phyloP scores from a whole-genome alignment of 352 stramenopile genomes.

The Paralagenidium karlingii region DNA sequence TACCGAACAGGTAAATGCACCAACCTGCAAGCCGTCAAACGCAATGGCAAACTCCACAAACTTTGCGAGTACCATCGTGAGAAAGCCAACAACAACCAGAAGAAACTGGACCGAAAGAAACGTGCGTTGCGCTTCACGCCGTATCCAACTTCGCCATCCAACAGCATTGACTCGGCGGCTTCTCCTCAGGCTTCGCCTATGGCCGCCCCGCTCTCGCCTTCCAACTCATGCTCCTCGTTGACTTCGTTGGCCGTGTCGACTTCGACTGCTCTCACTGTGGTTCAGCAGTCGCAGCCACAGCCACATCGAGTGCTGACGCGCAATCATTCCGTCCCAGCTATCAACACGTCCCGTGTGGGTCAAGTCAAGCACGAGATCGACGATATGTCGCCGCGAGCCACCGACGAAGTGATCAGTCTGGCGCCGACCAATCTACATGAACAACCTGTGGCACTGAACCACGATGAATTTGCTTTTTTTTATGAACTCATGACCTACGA shows the following conservation, averaged over 20 bases:
- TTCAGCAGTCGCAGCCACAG: no score
- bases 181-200: constrained; percentile 13
- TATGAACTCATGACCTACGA: constrained; percentile 71
- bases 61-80: constrained; percentile 77
- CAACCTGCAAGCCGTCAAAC: constrained; percentile 68
- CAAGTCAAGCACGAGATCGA: constrained; percentile 12
- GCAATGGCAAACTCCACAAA: constrained; percentile 77
- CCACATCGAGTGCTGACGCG: no score
- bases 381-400: constrained; percentile 30
- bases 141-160: constrained; percentile 10
- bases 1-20: constrained; percentile 76
- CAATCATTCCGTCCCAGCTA: no score
- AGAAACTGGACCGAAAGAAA: constrained; percentile 82
- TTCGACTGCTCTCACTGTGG: constrained; percentile 21
- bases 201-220: not conserved
- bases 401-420: constrained; percentile 19
- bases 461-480: constrained; percentile 65
- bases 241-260: no score
- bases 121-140: constrained; percentile 35
- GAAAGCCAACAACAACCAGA: constrained; percentile 76
- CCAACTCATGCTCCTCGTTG: not conserved
- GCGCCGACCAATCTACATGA: constrained; percentile 52
- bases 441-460: constrained; percentile 35
- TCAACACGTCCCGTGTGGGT: no score
- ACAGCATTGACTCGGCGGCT: not conserved